phyloP scores from a whole-genome alignment of 2,329 filamentous ascomycete genomes.

The Sclerotinia borealis region DNA sequence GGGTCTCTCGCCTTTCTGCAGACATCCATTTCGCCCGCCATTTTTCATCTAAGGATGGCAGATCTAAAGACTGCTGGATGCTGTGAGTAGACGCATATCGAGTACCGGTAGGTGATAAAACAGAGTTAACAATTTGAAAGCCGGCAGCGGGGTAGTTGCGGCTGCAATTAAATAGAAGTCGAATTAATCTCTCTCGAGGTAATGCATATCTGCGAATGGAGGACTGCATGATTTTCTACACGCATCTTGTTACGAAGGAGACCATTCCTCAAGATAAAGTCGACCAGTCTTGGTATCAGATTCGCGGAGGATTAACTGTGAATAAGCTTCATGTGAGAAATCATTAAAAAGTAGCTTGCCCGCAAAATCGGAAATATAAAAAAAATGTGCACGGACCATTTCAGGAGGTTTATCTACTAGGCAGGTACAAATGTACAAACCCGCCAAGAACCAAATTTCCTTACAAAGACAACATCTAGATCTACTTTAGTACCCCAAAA shows the following conservation, averaged over 20 bases:
- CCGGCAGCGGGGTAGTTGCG: neutral
- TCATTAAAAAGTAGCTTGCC: neutral
- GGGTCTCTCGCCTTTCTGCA: neutral
- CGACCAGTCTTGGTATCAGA: neutral
- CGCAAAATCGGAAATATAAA: neutral
- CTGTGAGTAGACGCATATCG: neutral
- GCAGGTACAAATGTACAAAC: neutral
- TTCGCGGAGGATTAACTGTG: neutral
- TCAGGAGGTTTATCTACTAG: too few relatives aligned
- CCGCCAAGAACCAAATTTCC: neutral
- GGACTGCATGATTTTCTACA: constrained; percentile 5
- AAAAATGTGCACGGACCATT: constrained; percentile 7
- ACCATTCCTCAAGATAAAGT: neutral
- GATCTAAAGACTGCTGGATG: constrained; percentile 16
- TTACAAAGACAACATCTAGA: constrained; percentile 4
- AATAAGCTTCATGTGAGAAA: neutral
- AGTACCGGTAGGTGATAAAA: neutral
- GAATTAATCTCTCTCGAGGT: neutral
- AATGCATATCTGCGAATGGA: constrained; percentile 8
- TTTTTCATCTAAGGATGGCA: constrained; percentile 25
- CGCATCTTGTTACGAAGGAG: neutral
- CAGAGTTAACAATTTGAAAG: neutral
- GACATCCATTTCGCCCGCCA: constrained; percentile 25
- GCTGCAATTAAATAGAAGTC: neutral
- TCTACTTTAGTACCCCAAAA: neutral